These are phyloP conservation scores for Malania oleifera DNA, from an alignment of 164 flowering plant genomes.

Conservation along the genomic window DNA sequence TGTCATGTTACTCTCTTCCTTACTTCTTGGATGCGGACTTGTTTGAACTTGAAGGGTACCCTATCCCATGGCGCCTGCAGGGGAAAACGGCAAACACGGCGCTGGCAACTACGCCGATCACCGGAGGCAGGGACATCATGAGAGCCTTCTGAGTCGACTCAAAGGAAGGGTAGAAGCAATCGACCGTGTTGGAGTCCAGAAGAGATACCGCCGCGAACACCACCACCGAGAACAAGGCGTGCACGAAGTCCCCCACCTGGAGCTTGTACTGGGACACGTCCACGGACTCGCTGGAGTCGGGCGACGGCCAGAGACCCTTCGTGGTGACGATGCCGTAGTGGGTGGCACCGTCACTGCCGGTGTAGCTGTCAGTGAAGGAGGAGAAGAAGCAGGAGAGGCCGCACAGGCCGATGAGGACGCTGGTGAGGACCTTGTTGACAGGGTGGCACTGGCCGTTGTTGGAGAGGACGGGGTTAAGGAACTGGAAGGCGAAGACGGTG, in stretches of 20 bases:
- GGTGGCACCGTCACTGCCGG: conserved; percentile 35
- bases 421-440: conserved; percentile 53
- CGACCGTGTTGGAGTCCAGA: conserved; percentile 49
- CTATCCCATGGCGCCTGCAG: conserved; percentile 74
- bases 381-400: conserved; percentile 61
- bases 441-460: conserved; percentile 70
- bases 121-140: conserved; percentile 67
- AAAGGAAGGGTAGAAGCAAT: conserved; percentile 64
- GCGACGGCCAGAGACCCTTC: conserved; percentile 55
- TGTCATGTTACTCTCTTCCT: too few species aligned
- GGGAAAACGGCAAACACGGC: conserved; percentile 58
- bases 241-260: conserved; percentile 65
- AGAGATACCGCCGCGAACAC: conserved; percentile 57
- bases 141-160: conserved; percentile 35
- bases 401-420: conserved; percentile 39
- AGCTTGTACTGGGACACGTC: conserved; percentile 48
- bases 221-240: conserved; percentile 42
- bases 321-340: conserved; percentile 67
- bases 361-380: conserved; percentile 75
- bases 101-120: conserved; percentile 46
- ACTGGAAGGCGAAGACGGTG: conserved; percentile 70
- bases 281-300: conserved; percentile 3
- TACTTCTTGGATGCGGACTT: too few species aligned
- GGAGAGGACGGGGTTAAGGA: conserved; percentile 70
- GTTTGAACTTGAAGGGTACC: conserved; percentile 38